Conservation (phyloP, 768 basidiomycete species). For the Crepidotus variabilis region DNA sequence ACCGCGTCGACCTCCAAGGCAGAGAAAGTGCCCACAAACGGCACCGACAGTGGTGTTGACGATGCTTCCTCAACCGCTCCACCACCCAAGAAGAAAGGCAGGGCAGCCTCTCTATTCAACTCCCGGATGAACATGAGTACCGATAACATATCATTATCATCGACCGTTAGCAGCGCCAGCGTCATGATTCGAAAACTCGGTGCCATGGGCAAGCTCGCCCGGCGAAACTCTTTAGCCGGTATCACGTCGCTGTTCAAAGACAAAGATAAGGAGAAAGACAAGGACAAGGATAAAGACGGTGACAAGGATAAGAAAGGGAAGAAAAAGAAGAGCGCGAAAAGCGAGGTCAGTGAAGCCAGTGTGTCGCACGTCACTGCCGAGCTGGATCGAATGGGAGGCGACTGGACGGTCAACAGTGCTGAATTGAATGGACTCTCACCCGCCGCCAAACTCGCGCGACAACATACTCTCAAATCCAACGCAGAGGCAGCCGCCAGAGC, state of each 20-base stretch:
- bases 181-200: constrained; percentile 97
- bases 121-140: constrained; percentile 83
- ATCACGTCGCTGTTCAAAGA: constrained; percentile 95
- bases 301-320: constrained; percentile 23
- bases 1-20: constrained; percentile 21
- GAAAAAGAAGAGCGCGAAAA: constrained; percentile 57
- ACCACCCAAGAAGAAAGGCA: constrained; percentile 64
- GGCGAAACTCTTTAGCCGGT: constrained; percentile 84
- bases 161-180: constrained; percentile 91
- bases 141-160: constrained; percentile 93
- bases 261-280: constrained; percentile 43
- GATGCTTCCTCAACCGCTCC: constrained; percentile 34
- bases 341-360: constrained; percentile 60
- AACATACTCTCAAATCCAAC: constrained; percentile 88
- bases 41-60: constrained; percentile 29
- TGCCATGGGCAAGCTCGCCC: constrained; percentile 82
- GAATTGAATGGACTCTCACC: constrained; percentile 79
- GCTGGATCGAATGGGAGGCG: constrained; percentile 59
- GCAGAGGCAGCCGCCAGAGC: constrained; percentile 72
- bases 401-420: constrained; percentile 51
- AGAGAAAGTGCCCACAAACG: constrained; percentile 18
- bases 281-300: constrained; percentile 31
- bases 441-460: constrained; percentile 84
- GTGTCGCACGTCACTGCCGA: constrained; percentile 85
- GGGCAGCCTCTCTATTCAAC: constrained; percentile 80